A percentile compares a stretch with the other conserved stretches of the same genome.
These are phyloP conservation scores for Termitomyces sp. DNA, from an alignment of 768 basidiomycete species.

Conservation along the genomic window DNA sequence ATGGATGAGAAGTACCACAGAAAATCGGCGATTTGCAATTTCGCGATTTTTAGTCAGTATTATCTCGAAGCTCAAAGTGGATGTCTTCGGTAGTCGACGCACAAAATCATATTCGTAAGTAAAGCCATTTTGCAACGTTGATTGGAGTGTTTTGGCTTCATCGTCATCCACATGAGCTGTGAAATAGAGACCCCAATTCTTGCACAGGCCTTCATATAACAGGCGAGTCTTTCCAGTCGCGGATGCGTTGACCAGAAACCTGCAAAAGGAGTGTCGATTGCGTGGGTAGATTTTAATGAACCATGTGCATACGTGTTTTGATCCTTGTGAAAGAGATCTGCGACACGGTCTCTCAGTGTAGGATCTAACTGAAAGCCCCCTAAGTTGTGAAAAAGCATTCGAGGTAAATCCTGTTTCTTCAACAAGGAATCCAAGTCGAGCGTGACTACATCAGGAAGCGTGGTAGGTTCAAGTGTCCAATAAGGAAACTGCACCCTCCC, in stretches of 20 bases:
- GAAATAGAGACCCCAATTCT: slow-evolving; percentile 7
- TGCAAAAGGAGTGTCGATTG: not conserved
- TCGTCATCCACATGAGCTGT: not conserved
- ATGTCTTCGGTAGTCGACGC: not conserved
- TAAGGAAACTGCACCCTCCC: not conserved
- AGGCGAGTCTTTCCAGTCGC: slow-evolving; percentile 5
- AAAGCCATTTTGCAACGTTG: not conserved
- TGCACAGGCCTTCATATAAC: slow-evolving; percentile 4
- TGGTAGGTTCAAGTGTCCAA: not conserved
- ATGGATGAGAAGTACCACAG: not conserved
- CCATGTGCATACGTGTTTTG: not conserved
- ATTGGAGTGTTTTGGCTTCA: not conserved
- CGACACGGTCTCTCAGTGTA: not conserved
- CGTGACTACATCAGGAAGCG: not conserved
- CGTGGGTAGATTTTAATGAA: not conserved
- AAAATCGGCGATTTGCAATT: not conserved
- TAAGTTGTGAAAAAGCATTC: not conserved
- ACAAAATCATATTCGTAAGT: not conserved
- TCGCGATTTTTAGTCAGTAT: not conserved
- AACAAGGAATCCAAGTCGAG: not conserved
- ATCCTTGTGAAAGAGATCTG: not conserved
- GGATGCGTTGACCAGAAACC: slow-evolving; percentile 1
- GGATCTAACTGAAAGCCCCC: not conserved
- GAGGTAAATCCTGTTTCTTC: not conserved
- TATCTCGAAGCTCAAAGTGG: not conserved